Percentiles rank a stretch among this genome's conserved stretches.
Conservation (phyloP, 345 rosid species). For the Eucalyptus shirleyi region DNA sequence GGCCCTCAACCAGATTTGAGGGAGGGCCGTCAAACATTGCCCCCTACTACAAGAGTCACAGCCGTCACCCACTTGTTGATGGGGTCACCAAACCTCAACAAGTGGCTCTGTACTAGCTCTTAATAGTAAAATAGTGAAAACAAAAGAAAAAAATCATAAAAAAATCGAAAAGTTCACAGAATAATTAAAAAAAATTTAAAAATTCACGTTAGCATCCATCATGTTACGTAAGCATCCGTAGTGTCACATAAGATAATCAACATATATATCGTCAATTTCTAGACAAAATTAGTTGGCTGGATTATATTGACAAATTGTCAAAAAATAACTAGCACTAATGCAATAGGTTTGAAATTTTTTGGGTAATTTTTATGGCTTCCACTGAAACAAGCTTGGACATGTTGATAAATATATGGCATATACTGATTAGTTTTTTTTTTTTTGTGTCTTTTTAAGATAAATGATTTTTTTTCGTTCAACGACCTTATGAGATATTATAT, state of each 20-base stretch:
- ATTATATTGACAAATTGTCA: too few species aligned
- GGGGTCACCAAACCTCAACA: accelerated
- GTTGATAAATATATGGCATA: not conserved
- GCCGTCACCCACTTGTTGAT: not conserved
- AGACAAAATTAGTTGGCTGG: too few species aligned
- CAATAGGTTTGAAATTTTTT: not conserved
- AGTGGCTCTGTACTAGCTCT: not conserved
- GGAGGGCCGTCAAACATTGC: too few species aligned
- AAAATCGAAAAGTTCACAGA: too few species aligned
- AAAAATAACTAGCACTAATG: too few species aligned
- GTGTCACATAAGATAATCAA: not conserved
- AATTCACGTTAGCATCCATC: not conserved
- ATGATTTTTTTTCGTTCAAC: not conserved
- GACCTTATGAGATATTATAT: not conserved
- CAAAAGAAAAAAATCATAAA: too few species aligned
- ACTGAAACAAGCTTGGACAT: not conserved
- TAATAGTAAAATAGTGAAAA: too few species aligned
- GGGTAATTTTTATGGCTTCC: not conserved
- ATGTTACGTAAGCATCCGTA: too few species aligned
- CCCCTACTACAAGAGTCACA: too few species aligned
- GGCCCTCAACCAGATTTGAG: not conserved
- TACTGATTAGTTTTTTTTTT: not conserved
- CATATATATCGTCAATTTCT: not conserved
- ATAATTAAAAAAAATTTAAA: too few species aligned
- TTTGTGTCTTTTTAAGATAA: not conserved